Base-by-base conservation (phyloP, 2,329 filamentous ascomycete species). In the Beauveria medogensis region DNA sequence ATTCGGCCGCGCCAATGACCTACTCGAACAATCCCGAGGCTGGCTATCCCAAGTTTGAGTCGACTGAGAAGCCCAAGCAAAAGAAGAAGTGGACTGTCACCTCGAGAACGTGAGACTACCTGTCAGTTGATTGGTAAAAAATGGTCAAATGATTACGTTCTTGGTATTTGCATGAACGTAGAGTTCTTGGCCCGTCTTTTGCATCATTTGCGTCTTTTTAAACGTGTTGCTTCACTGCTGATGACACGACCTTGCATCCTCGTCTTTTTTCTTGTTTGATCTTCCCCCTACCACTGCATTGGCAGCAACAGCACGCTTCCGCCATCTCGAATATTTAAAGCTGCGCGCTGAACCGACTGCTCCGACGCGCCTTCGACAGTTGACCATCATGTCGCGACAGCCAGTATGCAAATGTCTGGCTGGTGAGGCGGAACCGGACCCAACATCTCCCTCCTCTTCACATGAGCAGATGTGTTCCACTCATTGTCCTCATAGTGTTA, bases 41-140 rank as follows among this genome's bases (percentile, higher is more conserved):
- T 66, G 2, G 64, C 66, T 3, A 62, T 26, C 51, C 63, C 40
- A 52, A 16, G 8, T 68, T 51, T 55, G 48, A 30, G 7, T 74
- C 73, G 60, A 67, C 70, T 16, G 72, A 74, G 63, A 74, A 77
- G 64, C 66, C 71, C 10, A 77, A 75, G 67, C 70, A 74, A 55
- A 78, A 77, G 69, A 80, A 77, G 73, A 79, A 75, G 69, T 81
- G 80, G 78, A 71, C 71, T 22, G 74, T 79, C 54, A 72, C 66
- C 20, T 68, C 75, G 60, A 72, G 78, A 67, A 79, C 77, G 62
- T 80, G 67, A 74, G 5, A 43, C 34, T 14, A 12, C 34, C 34
- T 37, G 5, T 2, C 34, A 37, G 14, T 37, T 16, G 34, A 37
- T 37, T 37, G 34, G 34, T 37, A 37, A 37, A 37, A 37, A 37